phyloP scores from a whole-genome alignment of 192 early-diverging fungal species.

The Coemansia sp. region DNA sequence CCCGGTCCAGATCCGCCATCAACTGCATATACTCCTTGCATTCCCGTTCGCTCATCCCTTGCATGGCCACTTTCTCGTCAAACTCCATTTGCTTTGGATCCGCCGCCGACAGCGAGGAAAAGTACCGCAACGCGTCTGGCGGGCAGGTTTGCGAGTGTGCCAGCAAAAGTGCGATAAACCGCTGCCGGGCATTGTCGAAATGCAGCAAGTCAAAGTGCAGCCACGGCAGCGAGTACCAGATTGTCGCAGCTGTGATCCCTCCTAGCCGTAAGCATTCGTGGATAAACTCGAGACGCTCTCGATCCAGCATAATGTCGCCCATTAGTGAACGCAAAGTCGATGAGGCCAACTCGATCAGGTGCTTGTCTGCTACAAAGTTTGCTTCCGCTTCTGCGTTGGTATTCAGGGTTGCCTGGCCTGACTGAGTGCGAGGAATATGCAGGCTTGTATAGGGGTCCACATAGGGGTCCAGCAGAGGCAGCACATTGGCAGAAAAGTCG shows the following conservation, averaged over 20 bases:
- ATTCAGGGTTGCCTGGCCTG: background rate
- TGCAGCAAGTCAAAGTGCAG: constrained; percentile 37
- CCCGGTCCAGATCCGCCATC: background rate
- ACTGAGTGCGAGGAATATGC: constrained; percentile 3
- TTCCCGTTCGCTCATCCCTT: constrained; percentile 3
- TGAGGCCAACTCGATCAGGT: constrained; percentile 11
- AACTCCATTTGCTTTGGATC: background rate
- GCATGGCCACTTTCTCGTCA: constrained; percentile 4
- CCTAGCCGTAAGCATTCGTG: constrained; percentile 16
- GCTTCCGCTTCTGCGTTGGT: background rate
- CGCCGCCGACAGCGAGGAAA: background rate
- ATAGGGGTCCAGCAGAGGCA: constrained; percentile 13
- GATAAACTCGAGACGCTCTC: constrained; percentile 37
- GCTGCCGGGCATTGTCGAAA: constrained; percentile 29
- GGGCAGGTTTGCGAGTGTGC: constrained; percentile 29
- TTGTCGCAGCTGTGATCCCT: constrained; percentile 26
- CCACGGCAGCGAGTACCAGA: constrained; percentile 35
- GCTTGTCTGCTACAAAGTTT: constrained; percentile 1
- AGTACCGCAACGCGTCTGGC: constrained; percentile 13
- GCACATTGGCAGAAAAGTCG: constrained; percentile 8
- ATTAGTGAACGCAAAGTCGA: constrained; percentile 19
- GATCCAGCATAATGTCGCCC: constrained; percentile 17
- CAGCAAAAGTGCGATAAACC: constrained; percentile 29
- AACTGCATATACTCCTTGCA: constrained; percentile 15
- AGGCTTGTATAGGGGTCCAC: constrained; percentile 30